Base-by-base conservation (phyloP, 352 stramenopile species). In the Aphanomyces invadans region DNA sequence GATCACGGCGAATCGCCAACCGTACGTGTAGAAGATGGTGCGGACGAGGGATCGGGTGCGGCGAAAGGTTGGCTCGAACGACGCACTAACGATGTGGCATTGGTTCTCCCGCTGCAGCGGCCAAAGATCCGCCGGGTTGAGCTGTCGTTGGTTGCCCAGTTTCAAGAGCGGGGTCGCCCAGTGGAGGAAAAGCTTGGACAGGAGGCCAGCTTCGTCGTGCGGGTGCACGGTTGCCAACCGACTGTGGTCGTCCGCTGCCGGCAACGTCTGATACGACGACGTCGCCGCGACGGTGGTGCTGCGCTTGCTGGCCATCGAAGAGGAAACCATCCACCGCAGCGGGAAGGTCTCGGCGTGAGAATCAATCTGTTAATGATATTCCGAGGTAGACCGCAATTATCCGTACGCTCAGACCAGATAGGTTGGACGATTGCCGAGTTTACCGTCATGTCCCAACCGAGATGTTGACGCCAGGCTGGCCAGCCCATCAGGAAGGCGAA, bases 21-120 rank as follows among this genome's bases (percentile, higher is more conserved):
- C 72, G 42, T 73, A 81, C 36, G 63, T 72, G 19, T 21, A 11
- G 33, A 65, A 31, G 1, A 78, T 65, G 1, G 75, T 71, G 9
- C 31, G 44, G 15, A 73, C 17, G 11, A 81, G 25, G 19, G 70
- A 79, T 2, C 51, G 42, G 11, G 33, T 57, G 23, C 21, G 21
- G 19, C 33, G 42, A 38, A 66, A 66, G 23, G 21, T 57, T 12
- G 59, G 59, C 31, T 66, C 59, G 19, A 66, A 66, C 21, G 32
- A 19, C 23, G 38, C 38, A 17, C 23, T 60, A 5, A 66, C 59
- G 21, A 57, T 3, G 2, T 25, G 21, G 31, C 59, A 66, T 38
- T 56, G 26, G 46, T 66, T 66, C 7, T 39, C 59, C 9, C 4
- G 21, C 46, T 66, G 59, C 15, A 66, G 46, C 46, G 59, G 59